Base-by-base conservation (phyloP, 2,329 filamentous ascomycete species). In the Clonostachys rosea region DNA sequence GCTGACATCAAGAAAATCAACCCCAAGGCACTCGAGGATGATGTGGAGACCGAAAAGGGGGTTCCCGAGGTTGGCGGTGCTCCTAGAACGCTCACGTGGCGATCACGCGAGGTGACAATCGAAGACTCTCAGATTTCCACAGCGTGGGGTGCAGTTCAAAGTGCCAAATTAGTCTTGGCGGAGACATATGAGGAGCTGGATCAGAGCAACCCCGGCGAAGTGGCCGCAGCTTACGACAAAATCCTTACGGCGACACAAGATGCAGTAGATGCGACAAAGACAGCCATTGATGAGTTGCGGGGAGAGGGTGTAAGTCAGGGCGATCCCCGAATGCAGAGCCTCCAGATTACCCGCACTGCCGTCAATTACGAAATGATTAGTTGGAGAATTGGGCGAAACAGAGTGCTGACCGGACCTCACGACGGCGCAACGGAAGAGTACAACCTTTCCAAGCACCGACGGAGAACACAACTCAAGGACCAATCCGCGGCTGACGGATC, bases 281-380 rank as follows among this genome's bases (percentile, higher is more conserved):
- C 87, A 56, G 91, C 91, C 11, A 95, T 96, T 50, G 92, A 97
- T 54, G 94, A 97, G 64, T 74, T 96, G 48, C 81, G 82, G 44
- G 84, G 80, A 50, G 94, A 99, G 63, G 88, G 90, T 2, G 81
- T 96, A 13, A 80, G 89, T 18, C 88, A 90, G 62, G 84, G 89
- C 48, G 92, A 99, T 60, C 71, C 82, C 35, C 83, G 90, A 48
- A 91, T 99, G 84, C 94, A 99, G 68, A 85, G 91, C 56, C 73
- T 99, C 42, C 91, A 96, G 55, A 87, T 99, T 49, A 95, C 91
- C 5, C 86, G 88, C 51, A 95, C 95, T 0, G 91, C 92, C 2
- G 89, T 97, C 48, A 95, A 94, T 66, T 97, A 95, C 64, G 89
- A 89, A 54, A 83, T 96, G 66, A 87, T 99, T 48, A 91, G 89